Conservation (phyloP, 768 basidiomycete genomes). For the Cystobasidium onofrii region DNA sequence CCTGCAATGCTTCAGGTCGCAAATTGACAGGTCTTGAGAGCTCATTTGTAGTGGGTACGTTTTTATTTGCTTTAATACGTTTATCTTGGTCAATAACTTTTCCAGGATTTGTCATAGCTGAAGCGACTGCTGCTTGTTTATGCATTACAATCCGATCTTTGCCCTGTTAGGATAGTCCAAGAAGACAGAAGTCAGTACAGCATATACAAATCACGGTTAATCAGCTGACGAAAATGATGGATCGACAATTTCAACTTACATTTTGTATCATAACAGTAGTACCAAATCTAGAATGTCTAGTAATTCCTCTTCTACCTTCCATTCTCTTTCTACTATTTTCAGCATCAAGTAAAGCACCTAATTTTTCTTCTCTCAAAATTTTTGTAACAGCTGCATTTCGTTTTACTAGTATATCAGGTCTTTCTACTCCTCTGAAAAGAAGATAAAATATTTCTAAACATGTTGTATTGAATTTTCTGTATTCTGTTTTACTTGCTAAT, state of each 20-base stretch:
- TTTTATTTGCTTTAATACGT: not conserved
- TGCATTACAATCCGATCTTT: constrained; percentile 59
- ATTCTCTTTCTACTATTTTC: constrained; percentile 63
- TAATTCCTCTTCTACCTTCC: constrained; percentile 54
- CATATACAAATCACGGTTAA: too few relatives aligned
- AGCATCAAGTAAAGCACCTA: constrained; percentile 65
- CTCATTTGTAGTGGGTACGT: constrained; percentile 35
- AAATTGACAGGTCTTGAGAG: constrained; percentile 43
- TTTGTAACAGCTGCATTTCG: constrained; percentile 44
- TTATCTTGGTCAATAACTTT: constrained; percentile 60
- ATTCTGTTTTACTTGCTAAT: constrained; percentile 68
- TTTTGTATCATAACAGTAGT: constrained; percentile 79
- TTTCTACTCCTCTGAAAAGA: constrained; percentile 64
- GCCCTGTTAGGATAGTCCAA: constrained; percentile 39
- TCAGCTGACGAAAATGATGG: not conserved
- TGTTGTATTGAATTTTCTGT: constrained; percentile 77
- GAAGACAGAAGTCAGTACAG: too few relatives aligned
- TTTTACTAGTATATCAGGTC: constrained; percentile 52
- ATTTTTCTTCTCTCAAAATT: constrained; percentile 42
- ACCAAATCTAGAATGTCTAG: constrained; percentile 91
- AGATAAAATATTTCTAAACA: constrained; percentile 89
- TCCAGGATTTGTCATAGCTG: constrained; percentile 52
- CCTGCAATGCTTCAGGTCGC: constrained; percentile 45
- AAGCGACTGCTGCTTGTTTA: constrained; percentile 68
- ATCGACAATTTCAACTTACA: constrained; percentile 34